Base-by-base conservation (phyloP, 2,329 filamentous ascomycete species). In the Aureobasidium zeae region DNA sequence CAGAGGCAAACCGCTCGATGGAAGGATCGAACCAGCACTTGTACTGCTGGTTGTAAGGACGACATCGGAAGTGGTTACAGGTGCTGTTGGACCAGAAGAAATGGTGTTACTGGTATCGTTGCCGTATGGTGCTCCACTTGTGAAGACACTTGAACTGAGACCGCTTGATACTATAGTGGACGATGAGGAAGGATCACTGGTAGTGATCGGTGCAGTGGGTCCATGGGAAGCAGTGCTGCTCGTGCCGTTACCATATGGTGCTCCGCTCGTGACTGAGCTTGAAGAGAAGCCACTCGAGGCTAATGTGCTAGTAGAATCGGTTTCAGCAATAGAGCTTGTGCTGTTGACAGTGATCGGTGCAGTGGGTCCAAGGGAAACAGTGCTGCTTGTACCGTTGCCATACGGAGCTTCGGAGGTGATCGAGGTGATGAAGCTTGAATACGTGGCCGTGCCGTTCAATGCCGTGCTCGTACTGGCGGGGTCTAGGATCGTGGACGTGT, bases 381-480 rank as follows among this genome's bases (percentile, higher is more conserved):
- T 35, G 13, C 34, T 26, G 22, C 34, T 36, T 17, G 34, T 36
- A 13, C 21, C 22, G 11, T 36, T 36, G 13, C 34, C 34, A 25
- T 36, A 36, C 12, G 22, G 34, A 6, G 21, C 21, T 16, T 22
- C 22, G 6, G 16, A 3, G 7, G 9, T 8, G 20, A 12, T 35
- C 2, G 32, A 24, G 20, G 5, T 15, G 8, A 7, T 6, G 31
- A 33, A 21, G 31, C n/a, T 16, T 12, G 6, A n/a, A n/a, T n/a
- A n/a, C 9, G 30, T 32, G 5, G 9, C n/a, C n/a, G n/a, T n/a
- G n/a, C n/a, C n/a, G n/a, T n/a, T n/a, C n/a, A n/a, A 32, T 17
- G 30, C 15, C 10, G 13, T 19, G 20, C 12, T 24, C 3, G 32
- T 7, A 13, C 11, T 33, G 31, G 9, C 9, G 3, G 30, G 7